Conservation (phyloP, 1,139 yeast genomes). For the Suhomyces bokatorum region DNA sequence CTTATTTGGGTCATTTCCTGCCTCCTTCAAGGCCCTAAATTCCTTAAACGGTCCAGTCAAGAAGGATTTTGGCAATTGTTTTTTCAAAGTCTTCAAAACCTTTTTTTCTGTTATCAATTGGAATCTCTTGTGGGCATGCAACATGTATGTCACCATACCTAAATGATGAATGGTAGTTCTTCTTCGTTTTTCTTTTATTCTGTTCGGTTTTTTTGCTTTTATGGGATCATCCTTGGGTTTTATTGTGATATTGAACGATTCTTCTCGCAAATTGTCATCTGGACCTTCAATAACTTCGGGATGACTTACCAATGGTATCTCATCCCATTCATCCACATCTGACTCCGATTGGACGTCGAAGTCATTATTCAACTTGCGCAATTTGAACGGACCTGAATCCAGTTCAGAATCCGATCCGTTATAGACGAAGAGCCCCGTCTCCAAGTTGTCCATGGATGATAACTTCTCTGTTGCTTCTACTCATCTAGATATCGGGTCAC, state of each 20-base stretch:
- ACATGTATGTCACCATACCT: slow-evolving; percentile 28
- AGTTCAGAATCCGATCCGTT: slow-evolving; percentile 10
- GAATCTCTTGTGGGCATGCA: slow-evolving; percentile 29
- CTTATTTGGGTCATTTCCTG: slow-evolving; percentile 7
- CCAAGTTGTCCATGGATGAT: slow-evolving; percentile 1
- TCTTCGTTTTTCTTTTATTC: slow-evolving; percentile 9
- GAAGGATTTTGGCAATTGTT: slow-evolving; percentile 28
- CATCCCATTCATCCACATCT: slow-evolving; percentile 26
- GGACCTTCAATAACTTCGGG: neutral
- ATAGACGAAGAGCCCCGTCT: slow-evolving; percentile 10
- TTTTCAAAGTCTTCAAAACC: slow-evolving; percentile 28
- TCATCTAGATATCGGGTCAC: neutral
- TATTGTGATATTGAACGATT: slow-evolving; percentile 7
- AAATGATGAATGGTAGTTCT: slow-evolving; percentile 27
- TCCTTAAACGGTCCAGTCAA: slow-evolving; percentile 20
- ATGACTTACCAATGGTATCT: slow-evolving; percentile 16
- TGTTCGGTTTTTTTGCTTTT: slow-evolving; percentile 1
- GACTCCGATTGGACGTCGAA: slow-evolving; percentile 12
- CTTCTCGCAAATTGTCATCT: neutral
- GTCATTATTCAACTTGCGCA: slow-evolving; percentile 3
- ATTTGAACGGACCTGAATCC: slow-evolving; percentile 1
- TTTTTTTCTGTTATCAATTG: slow-evolving; percentile 21
- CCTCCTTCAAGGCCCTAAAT: neutral
- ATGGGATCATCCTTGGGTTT: slow-evolving; percentile 1
- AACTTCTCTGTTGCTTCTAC: no score